A percentile compares a stretch with the other conserved stretches of the same genome.
Conservation (phyloP, 73 alveolate species). For the Loxodes magnus region DNA sequence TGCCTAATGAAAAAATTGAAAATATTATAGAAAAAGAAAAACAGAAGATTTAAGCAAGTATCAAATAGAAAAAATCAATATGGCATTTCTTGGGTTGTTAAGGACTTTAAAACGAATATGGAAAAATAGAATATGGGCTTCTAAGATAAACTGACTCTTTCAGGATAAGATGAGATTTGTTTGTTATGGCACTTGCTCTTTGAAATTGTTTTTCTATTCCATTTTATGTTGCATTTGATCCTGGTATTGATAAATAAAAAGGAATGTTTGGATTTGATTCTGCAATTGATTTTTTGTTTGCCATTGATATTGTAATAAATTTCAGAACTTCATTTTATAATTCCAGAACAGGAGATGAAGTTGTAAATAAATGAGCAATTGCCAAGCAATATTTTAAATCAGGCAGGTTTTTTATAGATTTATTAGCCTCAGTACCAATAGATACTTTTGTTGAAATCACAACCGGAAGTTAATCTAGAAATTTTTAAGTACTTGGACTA, state of each 20-base stretch:
- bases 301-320: slow-evolving; percentile 18
- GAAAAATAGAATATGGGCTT: no score
- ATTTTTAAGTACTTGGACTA: no score
- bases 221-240: slow-evolving; percentile 38
- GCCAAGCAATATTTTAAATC: slow-evolving; percentile 19
- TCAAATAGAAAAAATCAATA: no score
- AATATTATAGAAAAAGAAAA: no score
- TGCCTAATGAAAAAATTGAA: no score
- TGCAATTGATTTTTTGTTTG: background rate
- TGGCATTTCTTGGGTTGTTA: no score
- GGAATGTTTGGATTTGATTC: background rate
- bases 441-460: slow-evolving; percentile 12
- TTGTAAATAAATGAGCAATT: slow-evolving; percentile 12
- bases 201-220: slow-evolving; percentile 42
- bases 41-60: no score
- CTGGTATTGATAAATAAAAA: slow-evolving; percentile 10
- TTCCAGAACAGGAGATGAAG: slow-evolving; percentile 43
- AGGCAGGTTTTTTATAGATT: slow-evolving; percentile 34
- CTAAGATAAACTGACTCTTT: no score
- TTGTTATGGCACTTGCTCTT: slow-evolving; percentile 34
- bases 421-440: slow-evolving; percentile 38
- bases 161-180: slow-evolving; percentile 47
- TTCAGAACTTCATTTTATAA: slow-evolving; percentile 37
- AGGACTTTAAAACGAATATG: no score
- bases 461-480: background rate